phyloP scores from a whole-genome alignment of 2,329 filamentous ascomycete species.

The Plectosphaerella sp. region DNA sequence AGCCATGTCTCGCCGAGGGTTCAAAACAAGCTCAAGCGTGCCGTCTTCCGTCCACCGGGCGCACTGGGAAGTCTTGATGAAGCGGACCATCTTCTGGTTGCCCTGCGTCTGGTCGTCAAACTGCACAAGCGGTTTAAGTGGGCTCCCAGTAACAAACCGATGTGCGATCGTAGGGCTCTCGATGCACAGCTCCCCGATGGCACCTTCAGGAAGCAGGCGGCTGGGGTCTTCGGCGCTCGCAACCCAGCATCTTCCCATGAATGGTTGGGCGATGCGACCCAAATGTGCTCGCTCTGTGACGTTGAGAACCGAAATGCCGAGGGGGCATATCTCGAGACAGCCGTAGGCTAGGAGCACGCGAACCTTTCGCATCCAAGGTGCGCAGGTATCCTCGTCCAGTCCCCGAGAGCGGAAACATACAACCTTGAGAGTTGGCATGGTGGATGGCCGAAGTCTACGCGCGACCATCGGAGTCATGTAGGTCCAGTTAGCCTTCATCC shows the following conservation, averaged over 20 bases:
- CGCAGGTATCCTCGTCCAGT: conserved; percentile 45
- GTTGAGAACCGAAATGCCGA: conserved; percentile 45
- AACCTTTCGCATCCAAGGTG: conserved; percentile 38
- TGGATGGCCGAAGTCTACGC: conserved; percentile 30
- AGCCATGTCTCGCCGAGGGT: conserved; percentile 34
- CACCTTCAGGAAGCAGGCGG: conserved; percentile 47
- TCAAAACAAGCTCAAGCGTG: conserved; percentile 42
- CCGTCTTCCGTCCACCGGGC: conserved; percentile 45
- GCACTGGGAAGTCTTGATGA: conserved; percentile 46
- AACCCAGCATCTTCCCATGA: conserved; percentile 46
- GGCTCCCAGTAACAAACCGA: conserved; percentile 24
- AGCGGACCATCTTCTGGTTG: conserved; percentile 24
- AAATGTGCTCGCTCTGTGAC: conserved; percentile 30
- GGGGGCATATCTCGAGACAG: conserved; percentile 44
- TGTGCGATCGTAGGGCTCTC: conserved; percentile 48
- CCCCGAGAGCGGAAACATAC: conserved; percentile 43
- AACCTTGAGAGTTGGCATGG: conserved; percentile 31
- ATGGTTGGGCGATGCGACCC: conserved; percentile 40
- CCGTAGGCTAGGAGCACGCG: conserved; percentile 48
- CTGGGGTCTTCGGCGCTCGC: conserved; percentile 47
- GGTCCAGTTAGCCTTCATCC: conserved; percentile 46
- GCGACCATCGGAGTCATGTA: conserved; percentile 58
- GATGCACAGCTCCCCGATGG: conserved; percentile 55
- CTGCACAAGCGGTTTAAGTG: conserved; percentile 20
- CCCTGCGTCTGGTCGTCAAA: conserved; percentile 12